phyloP scores from a whole-genome alignment of 2,329 filamentous ascomycete genomes.

The Orbilia brochopaga region DNA sequence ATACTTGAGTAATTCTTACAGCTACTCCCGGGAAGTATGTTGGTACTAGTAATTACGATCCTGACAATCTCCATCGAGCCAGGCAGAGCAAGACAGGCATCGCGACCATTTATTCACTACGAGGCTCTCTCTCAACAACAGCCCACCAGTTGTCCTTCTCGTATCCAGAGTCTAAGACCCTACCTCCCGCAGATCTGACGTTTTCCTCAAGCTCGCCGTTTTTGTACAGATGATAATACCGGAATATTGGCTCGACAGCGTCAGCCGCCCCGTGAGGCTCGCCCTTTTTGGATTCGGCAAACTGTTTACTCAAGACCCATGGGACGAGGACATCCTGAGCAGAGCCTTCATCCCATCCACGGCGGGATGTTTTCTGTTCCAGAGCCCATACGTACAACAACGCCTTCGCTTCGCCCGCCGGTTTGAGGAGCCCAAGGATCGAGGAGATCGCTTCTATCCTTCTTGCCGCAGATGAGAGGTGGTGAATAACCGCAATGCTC shows the following conservation, averaged over 20 bases:
- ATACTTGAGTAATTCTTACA: no score
- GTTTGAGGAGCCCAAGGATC: conserved; percentile 71
- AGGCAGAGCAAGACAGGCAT: no score
- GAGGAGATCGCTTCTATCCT: conserved; percentile 74
- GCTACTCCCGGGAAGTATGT: no score
- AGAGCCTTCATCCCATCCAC: conserved; percentile 84
- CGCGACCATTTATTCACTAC: no score
- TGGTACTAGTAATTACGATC: no score
- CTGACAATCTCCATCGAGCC: no score
- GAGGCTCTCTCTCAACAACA: conserved; percentile 61
- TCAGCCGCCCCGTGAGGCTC: conserved; percentile 13
- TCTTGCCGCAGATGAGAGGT: conserved; percentile 78
- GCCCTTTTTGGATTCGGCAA: conserved; percentile 1
- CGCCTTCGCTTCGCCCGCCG: conserved; percentile 61
- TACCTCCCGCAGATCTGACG: conserved; percentile 74
- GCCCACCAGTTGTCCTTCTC: conserved; percentile 99
- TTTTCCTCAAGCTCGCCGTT: conserved; percentile 86
- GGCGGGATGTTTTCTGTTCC: conserved; percentile 82
- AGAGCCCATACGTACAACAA: conserved; percentile 94
- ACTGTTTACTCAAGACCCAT: conserved; percentile 72
- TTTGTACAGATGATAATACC: conserved; percentile 93
- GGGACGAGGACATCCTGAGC: conserved; percentile 94
- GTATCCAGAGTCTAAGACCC: conserved; percentile 80
- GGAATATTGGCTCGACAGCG: conserved; percentile 69
- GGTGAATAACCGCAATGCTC: conserved; percentile 91